A percentile compares a stretch with the other conserved stretches of the same genome.
Conservation (phyloP, 805 yeast genomes). For the Blastobotrys chiropterorum region DNA sequence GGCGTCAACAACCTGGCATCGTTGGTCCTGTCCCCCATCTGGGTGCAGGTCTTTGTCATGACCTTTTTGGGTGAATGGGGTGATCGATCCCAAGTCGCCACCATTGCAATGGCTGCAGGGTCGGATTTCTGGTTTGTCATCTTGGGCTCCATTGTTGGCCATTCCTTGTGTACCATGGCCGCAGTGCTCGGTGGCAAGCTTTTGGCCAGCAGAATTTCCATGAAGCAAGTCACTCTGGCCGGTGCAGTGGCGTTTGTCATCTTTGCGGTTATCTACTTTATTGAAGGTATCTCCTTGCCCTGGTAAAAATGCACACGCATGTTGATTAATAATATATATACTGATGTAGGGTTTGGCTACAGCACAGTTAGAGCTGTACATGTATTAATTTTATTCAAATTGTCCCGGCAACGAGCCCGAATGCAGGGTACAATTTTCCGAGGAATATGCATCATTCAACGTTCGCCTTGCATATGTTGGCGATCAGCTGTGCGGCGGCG, state of each 20-base stretch:
- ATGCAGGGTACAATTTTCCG: too few relatives aligned
- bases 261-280: constrained; percentile 74
- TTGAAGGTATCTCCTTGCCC: constrained; percentile 40
- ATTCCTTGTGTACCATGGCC: constrained; percentile 74
- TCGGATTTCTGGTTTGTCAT: constrained; percentile 86
- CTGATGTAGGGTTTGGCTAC: not conserved
- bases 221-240: constrained; percentile 86
- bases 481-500: too few relatives aligned
- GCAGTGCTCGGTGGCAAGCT: constrained; percentile 94
- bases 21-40: constrained; percentile 72
- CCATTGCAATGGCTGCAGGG: constrained; percentile 98
- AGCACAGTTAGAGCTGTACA: not conserved
- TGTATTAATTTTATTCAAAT: not conserved
- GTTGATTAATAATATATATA: not conserved
- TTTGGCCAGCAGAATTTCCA: constrained; percentile 79
- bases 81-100: constrained; percentile 95
- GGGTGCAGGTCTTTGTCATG: constrained; percentile 94
- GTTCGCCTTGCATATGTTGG: too few relatives aligned
- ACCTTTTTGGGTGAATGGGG: constrained; percentile 99
- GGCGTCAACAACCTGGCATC: constrained; percentile 52
- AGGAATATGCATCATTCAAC: not conserved
- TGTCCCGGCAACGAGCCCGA: too few relatives aligned
- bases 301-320: too few relatives aligned
- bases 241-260: constrained; percentile 84
- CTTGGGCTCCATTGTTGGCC: constrained; percentile 85